These are phyloP conservation scores for Spergularia azorica DNA, from an alignment of 179 eudicot species.

Conservation along the genomic window DNA sequence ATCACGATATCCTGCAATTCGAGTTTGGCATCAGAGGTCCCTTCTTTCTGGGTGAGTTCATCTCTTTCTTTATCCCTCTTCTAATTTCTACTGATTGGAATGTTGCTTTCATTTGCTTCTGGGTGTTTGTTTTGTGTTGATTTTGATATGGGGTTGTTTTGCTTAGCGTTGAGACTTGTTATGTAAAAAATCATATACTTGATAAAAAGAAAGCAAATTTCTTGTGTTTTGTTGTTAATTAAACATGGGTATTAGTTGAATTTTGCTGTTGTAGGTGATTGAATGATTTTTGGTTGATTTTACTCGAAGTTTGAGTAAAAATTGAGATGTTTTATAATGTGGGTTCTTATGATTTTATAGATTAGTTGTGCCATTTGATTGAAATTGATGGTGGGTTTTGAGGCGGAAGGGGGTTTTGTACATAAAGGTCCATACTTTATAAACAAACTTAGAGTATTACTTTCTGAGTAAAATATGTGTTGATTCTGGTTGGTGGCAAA, in stretches of 20 bases:
- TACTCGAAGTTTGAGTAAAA: background rate
- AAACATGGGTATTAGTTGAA: too few species aligned
- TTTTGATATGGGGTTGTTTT: background rate
- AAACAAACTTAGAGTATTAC: background rate
- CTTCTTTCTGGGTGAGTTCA: background rate
- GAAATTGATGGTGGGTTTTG: background rate
- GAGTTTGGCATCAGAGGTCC: background rate
- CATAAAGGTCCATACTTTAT: background rate
- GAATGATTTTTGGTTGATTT: too few species aligned
- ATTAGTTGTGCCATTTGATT: background rate
- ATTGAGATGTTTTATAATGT: background rate
- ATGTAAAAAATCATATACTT: too few species aligned
- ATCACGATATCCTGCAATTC: background rate
- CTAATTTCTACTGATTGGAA: background rate
- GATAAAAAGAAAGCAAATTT: too few species aligned
- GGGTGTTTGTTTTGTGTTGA: background rate
- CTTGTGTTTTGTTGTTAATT: too few species aligned
- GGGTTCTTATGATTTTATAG: background rate
- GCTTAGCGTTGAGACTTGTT: too few species aligned
- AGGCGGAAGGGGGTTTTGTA: background rate
- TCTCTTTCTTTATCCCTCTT: background rate
- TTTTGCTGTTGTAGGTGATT: too few species aligned
- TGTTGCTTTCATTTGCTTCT: background rate
- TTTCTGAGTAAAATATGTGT: background rate
- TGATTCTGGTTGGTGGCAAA: background rate